These are phyloP conservation scores for Sclerotinia sclerotiorum DNA, from an alignment of 2,329 filamentous ascomycete species.

Conservation along the genomic window DNA sequence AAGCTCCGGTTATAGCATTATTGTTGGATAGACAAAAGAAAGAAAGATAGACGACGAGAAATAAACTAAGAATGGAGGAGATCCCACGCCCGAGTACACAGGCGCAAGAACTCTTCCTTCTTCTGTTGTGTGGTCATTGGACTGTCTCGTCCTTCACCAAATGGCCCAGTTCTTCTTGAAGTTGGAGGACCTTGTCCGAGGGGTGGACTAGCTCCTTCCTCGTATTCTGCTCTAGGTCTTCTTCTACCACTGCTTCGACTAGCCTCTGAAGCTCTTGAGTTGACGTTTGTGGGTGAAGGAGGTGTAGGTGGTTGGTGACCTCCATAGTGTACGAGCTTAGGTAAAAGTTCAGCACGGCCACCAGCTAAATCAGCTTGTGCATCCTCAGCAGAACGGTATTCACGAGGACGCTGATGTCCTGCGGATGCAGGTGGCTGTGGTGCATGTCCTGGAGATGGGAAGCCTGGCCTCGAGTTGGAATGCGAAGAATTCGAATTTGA, in stretches of 20 bases:
- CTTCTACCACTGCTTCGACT: slow-evolving; percentile 63
- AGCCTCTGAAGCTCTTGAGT: slow-evolving; percentile 35
- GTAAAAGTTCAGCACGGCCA: slow-evolving; percentile 87
- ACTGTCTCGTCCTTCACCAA: slow-evolving; percentile 78
- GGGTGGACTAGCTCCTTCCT: slow-evolving; percentile 85
- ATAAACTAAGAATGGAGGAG: slow-evolving; percentile 77
- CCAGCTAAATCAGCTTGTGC: slow-evolving; percentile 87
- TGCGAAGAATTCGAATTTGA: slow-evolving; percentile 58
- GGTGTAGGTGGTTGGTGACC: slow-evolving; percentile 91
- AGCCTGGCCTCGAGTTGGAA: slow-evolving; percentile 63
- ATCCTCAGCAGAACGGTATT: slow-evolving; percentile 95
- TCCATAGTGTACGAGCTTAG: slow-evolving; percentile 92
- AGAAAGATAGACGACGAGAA: background rate
- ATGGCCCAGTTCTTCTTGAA: slow-evolving; percentile 61
- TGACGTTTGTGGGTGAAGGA: slow-evolving; percentile 49
- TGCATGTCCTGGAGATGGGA: slow-evolving; percentile 67
- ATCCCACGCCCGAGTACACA: slow-evolving; percentile 93
- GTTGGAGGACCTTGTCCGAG: slow-evolving; percentile 70
- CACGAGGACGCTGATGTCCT: slow-evolving; percentile 65
- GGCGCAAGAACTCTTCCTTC: slow-evolving; percentile 84
- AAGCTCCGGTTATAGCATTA: slow-evolving; percentile 13
- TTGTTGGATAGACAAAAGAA: slow-evolving; percentile 3
- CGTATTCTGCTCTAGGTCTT: slow-evolving; percentile 85
- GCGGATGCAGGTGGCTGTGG: slow-evolving; percentile 53
- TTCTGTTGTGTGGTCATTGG: slow-evolving; percentile 81